Conservation (phyloP, 495 filamentous ascomycete genomes). For the Hyaloscypha bicolor region DNA sequence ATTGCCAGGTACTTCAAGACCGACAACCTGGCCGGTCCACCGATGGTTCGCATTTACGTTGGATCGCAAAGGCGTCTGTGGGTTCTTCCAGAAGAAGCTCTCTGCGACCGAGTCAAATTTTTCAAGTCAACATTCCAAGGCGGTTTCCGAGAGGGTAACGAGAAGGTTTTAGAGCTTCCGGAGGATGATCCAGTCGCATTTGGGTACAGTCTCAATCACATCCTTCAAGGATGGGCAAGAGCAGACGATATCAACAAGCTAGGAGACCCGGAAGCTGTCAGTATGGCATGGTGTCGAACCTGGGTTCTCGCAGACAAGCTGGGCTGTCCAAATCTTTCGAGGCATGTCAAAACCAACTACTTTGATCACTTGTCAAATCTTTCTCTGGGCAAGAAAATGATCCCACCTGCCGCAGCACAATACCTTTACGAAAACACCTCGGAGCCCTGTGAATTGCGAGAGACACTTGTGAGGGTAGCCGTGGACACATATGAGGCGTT, state of each 20-base stretch:
- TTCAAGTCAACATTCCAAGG: not conserved
- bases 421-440: too few species aligned
- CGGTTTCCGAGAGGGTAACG: not conserved
- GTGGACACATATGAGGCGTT: too few species aligned
- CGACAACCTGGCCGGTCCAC: not conserved
- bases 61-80: not conserved
- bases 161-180: not conserved
- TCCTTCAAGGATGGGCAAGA: too few species aligned
- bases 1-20: not conserved
- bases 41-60: not conserved
- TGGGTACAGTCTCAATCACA: not conserved
- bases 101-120: not conserved
- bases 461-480: too few species aligned
- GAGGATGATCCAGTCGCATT: not conserved
- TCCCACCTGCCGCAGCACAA: too few species aligned
- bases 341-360: too few species aligned
- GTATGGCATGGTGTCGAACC: not conserved
- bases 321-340: not conserved
- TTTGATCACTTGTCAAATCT: too few species aligned
- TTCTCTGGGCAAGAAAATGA: too few species aligned
- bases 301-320: not conserved
- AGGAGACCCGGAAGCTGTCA: not conserved
- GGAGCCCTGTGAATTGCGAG: too few species aligned
- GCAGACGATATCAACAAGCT: not conserved
- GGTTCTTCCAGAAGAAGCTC: not conserved